A percentile compares a stretch with the other conserved stretches of the same genome.
phyloP scores from a whole-genome alignment of 768 basidiomycete genomes.

The Lactifluus hygrophoroides region DNA sequence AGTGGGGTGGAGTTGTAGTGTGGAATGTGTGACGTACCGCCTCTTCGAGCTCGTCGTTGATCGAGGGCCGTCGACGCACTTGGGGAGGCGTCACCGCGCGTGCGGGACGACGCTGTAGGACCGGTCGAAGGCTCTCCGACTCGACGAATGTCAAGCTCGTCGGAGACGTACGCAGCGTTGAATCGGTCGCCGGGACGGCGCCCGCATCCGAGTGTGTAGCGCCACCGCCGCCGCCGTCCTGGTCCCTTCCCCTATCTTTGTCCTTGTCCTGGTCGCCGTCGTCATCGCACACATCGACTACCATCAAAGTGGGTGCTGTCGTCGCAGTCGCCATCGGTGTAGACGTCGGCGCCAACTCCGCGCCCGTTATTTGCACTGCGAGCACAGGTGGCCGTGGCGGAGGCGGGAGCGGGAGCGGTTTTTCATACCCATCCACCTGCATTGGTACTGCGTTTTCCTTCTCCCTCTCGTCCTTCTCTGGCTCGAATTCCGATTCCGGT shows the following conservation, averaged over 20 bases:
- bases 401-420: conserved; percentile 15
- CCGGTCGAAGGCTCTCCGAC: neutral
- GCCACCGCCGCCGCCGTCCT: neutral
- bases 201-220: neutral
- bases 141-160: conserved; percentile 15
- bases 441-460: conserved; percentile 5
- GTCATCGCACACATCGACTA: neutral
- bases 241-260: neutral
- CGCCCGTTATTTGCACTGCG: neutral
- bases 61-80: conserved; percentile 5
- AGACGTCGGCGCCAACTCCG: neutral
- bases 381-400: conserved; percentile 7
- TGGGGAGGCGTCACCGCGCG: conserved; percentile 12
- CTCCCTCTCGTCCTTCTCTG: neutral
- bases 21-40: conserved; percentile 1
- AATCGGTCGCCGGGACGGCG: neutral
- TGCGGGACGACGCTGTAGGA: conserved; percentile 2
- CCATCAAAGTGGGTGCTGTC: neutral
- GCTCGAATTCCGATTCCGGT: neutral
- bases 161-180: conserved; percentile 11
- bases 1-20: neutral
- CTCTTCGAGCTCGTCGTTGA: conserved; percentile 17
- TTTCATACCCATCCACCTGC: conserved; percentile 11
- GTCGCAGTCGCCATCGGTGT: neutral
- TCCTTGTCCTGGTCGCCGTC: neutral